These are phyloP conservation scores for Aspergillus texensis DNA, from an alignment of 2,329 filamentous ascomycete species.

Conservation along the genomic window DNA sequence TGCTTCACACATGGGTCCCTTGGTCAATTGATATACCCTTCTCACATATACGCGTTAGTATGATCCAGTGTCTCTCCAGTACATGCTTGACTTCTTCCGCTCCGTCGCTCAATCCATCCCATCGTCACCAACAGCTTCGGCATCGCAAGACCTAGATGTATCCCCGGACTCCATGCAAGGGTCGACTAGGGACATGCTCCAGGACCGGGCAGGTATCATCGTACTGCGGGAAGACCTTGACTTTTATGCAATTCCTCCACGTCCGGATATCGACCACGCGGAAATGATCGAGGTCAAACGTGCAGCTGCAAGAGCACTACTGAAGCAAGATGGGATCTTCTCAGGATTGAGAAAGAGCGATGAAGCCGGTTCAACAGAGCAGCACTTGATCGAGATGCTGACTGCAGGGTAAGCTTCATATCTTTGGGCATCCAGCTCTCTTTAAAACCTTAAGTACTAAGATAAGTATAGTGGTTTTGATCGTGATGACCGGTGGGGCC, in stretches of 20 bases:
- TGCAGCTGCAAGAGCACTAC: conserved; percentile 81
- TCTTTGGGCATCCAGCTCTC: background rate
- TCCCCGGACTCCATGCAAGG: conserved; percentile 73
- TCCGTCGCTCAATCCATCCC: conserved; percentile 91
- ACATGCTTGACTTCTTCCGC: conserved; percentile 99
- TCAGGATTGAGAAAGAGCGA: conserved; percentile 93
- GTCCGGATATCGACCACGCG: conserved; percentile 75
- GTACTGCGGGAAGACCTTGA: conserved; percentile 94
- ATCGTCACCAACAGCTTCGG: conserved; percentile 66
- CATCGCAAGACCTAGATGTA: conserved; percentile 62
- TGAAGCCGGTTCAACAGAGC: conserved; percentile 93
- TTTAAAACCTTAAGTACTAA: background rate
- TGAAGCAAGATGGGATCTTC: conserved; percentile 92
- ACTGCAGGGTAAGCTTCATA: conserved; percentile 78
- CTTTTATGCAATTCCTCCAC: conserved; percentile 93
- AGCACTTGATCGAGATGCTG: conserved; percentile 98
- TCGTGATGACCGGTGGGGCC: conserved; percentile 92
- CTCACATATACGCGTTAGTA: conserved; percentile 65
- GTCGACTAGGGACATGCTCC: conserved; percentile 73
- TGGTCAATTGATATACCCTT: background rate
- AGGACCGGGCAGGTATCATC: conserved; percentile 93
- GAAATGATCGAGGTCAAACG: conserved; percentile 98
- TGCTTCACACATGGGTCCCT: background rate
- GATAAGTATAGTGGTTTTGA: conserved; percentile 77
- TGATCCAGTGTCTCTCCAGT: conserved; percentile 92